Percentiles rank a stretch among this genome's conserved stretches.
Evolutionary conservation across 257 asterid genomes (phyloP).

Genomic region (Ballota nigra): DNA sequence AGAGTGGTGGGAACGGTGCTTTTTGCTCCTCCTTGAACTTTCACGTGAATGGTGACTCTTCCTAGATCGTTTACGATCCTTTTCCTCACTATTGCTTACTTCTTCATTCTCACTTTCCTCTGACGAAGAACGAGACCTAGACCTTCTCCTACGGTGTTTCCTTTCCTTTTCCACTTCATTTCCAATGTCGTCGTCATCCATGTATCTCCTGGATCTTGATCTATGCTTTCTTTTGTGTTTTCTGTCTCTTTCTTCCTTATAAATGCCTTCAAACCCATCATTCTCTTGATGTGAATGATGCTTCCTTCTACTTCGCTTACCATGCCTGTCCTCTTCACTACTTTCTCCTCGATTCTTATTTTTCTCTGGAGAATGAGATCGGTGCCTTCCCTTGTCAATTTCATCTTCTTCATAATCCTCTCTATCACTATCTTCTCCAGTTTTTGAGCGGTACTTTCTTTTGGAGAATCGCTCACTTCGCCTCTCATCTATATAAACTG

Average conservation of each 20-base stretch:
- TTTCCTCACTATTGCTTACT: conserved; percentile 20
- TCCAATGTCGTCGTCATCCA: conserved; percentile 25
- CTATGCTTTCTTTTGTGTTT: conserved; percentile 43
- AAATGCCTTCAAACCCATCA: conserved; percentile 23
- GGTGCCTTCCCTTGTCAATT: conserved; percentile 30
- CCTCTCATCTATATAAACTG: conserved; percentile 41
- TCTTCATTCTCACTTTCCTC: conserved; percentile 19
- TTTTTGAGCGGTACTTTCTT: conserved; percentile 46
- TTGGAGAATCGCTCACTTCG: conserved; percentile 27
- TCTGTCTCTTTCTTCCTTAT: conserved; percentile 31
- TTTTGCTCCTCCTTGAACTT: conserved; percentile 48
- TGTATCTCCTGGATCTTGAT: conserved; percentile 29
- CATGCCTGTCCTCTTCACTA: conserved; percentile 35
- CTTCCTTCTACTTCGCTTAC: conserved; percentile 30
- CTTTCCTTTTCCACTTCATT: conserved; percentile 17
- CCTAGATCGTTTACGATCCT: conserved; percentile 36
- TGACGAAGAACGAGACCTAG: neutral
- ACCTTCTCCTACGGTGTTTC: conserved; percentile 10
- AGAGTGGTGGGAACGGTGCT: conserved; percentile 38
- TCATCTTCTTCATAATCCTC: conserved; percentile 32
- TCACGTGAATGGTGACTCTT: conserved; percentile 42
- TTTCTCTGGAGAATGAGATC: conserved; percentile 32
- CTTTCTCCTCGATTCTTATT: conserved; percentile 30
- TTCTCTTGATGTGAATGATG: conserved; percentile 34
- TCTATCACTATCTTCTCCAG: conserved; percentile 29